phyloP scores from a whole-genome alignment of 225 moss, liverwort and hornwort genomes.

The Bryoerythrophyllum caledonicum region DNA sequence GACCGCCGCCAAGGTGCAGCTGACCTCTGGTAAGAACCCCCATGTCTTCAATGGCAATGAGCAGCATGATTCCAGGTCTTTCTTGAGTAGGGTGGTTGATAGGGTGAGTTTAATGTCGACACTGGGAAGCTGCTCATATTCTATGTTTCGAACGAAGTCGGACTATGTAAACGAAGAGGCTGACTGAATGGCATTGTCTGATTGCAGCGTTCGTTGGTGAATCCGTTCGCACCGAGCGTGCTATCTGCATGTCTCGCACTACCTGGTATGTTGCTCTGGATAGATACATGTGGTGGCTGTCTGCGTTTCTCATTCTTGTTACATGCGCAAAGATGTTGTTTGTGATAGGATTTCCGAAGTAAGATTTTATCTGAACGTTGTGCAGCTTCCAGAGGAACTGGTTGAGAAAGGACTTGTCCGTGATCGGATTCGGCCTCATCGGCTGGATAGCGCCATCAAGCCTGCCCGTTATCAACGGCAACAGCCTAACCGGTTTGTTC shows the following conservation, averaged over 20 bases:
- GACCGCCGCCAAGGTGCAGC: conserved; percentile 11
- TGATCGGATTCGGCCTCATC: conserved; percentile 86
- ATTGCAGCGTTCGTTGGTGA: conserved; percentile 61
- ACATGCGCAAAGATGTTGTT: background rate
- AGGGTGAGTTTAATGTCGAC: background rate
- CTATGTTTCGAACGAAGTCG: background rate
- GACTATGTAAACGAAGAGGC: too few species aligned
- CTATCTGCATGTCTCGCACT: conserved; percentile 61
- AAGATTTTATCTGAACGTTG: background rate
- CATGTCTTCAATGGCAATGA: too few species aligned
- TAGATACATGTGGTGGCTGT: background rate
- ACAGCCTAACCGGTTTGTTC: conserved; percentile 89
- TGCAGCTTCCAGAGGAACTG: conserved; percentile 15
- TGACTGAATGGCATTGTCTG: too few species aligned
- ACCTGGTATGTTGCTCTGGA: conserved; percentile 56
- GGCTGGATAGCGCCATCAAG: conserved; percentile 97
- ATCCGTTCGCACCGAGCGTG: background rate
- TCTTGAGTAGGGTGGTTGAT: background rate
- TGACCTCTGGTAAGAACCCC: background rate
- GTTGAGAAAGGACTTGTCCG: conserved; percentile 88
- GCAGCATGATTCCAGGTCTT: too few species aligned
- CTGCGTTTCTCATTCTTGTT: too few species aligned
- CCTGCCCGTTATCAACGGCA: conserved; percentile 80
- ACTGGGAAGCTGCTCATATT: background rate
- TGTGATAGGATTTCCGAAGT: background rate